Evolutionary conservation across 2,329 filamentous ascomycete species (phyloP), one percentile per base, ranked within the genome.

Genomic region (Talaromyces sp.): DNA sequence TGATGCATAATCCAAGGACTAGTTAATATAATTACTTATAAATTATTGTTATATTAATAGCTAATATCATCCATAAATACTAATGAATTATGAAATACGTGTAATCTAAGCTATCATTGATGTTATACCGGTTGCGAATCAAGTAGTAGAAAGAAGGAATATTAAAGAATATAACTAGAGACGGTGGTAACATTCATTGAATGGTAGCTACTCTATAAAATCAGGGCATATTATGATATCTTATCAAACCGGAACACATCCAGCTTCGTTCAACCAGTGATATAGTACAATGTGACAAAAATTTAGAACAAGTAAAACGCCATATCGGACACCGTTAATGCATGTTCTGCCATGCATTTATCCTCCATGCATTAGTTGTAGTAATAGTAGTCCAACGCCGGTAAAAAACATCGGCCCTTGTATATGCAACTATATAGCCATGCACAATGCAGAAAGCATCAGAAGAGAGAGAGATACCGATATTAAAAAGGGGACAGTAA

Each of bases 381-480:
- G 33, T 12, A 8, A 36, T 8, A 36, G 4, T 3, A 36, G 44
- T 47, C 23, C 44, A 47, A 47, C 44, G 18, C 44, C 44, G 44
- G 44, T 27, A 27, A 47, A 18, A 47, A 47, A 47, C 44, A 47
- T 47, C 44, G 44, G 10, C 8, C 50, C 40, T 18, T 23, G 33
- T 60, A 53, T 55, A 60, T 44, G 58, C 51, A 54, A 40, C n/a
- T 36, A 52, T 52, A 59, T 59, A 44, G 14, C 18, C 16, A 59
- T 59, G 51, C 34, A 51, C 23, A 18, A 52, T 53, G 44, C 44
- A 53, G 30, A 52, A 27, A 27, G 44, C 44, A 47, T 18, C 9
- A 42, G 44, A 27, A 27, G 23, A 40, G 10, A 47, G 8, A 47
- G 33, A 36, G 7, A 36, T 42, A 18, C 40, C 40, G 14, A 42